phyloP scores from a whole-genome alignment of 495 filamentous ascomycete species.

The Thermochaetoides thermophila region DNA sequence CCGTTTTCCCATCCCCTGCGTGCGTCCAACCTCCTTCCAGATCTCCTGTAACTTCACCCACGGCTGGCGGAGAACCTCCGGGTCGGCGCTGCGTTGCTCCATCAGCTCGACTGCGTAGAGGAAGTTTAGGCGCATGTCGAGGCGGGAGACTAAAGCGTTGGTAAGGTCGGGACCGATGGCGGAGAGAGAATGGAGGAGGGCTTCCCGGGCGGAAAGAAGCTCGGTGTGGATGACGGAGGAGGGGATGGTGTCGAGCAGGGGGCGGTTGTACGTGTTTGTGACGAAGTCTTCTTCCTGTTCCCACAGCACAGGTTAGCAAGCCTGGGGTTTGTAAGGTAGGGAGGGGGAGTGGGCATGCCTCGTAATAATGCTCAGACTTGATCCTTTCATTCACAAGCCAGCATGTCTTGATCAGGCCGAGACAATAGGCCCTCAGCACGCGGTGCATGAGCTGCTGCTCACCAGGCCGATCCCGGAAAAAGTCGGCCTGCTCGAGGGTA shows the following conservation, averaged over 20 bases:
- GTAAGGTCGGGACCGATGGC: too few relatives aligned
- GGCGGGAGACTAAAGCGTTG: slow-evolving; percentile 44
- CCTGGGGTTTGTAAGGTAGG: neutral
- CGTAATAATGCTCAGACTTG: slow-evolving; percentile 67
- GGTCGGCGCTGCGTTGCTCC: slow-evolving; percentile 24
- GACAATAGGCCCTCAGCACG: slow-evolving; percentile 72
- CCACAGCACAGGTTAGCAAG: slow-evolving; percentile 13
- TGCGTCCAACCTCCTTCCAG: slow-evolving; percentile 37
- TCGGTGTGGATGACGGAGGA: slow-evolving; percentile 39
- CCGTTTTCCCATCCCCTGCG: slow-evolving; percentile 44
- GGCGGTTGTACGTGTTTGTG: slow-evolving; percentile 72
- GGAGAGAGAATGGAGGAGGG: too few relatives aligned
- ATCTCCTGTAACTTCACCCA: slow-evolving; percentile 33
- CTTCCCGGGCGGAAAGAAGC: slow-evolving; percentile 43
- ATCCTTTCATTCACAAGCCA: slow-evolving; percentile 63
- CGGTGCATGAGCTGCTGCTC: slow-evolving; percentile 38
- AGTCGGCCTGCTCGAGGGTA: slow-evolving; percentile 55
- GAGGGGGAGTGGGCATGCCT: slow-evolving; percentile 37
- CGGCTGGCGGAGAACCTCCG: slow-evolving; percentile 27
- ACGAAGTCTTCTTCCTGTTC: slow-evolving; percentile 91
- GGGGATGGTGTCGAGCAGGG: slow-evolving; percentile 51
- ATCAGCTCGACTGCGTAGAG: slow-evolving; percentile 36
- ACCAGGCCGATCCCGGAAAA: slow-evolving; percentile 25
- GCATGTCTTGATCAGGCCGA: slow-evolving; percentile 72
- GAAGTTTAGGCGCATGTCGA: slow-evolving; percentile 51